These are phyloP conservation scores for Cairneyella variabilis DNA, from an alignment of 495 filamentous ascomycete species.

Conservation along the genomic window DNA sequence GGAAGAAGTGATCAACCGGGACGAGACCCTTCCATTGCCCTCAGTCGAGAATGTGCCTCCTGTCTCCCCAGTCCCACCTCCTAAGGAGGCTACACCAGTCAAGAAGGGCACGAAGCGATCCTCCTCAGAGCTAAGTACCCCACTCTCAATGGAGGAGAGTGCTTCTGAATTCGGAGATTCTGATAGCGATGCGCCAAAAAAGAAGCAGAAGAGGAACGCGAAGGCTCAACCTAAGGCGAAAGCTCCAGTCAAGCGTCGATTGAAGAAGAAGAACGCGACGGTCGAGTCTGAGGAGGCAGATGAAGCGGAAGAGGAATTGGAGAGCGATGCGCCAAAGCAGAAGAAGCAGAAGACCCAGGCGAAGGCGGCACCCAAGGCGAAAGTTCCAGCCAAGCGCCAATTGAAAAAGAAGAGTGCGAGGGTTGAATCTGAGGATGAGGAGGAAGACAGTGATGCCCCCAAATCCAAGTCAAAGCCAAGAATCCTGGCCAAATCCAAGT, in stretches of 20 bases:
- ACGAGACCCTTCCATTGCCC: constrained; percentile 13
- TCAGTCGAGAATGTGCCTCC: constrained; percentile 16
- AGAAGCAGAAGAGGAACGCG: constrained; percentile 29
- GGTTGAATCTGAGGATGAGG: background rate
- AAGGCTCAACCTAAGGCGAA: constrained; percentile 14
- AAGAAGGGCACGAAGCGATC: constrained; percentile 20
- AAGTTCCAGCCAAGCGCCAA: constrained; percentile 8
- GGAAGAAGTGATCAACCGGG: constrained; percentile 14
- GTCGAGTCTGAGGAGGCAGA: background rate
- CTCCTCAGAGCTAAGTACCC: constrained; percentile 9
- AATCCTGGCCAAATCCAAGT: constrained; percentile 4
- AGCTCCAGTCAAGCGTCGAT: constrained; percentile 7
- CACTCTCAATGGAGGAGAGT: too few relatives aligned
- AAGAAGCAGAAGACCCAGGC: constrained; percentile 29
- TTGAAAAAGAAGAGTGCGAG: constrained; percentile 7
- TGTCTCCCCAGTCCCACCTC: constrained; percentile 7
- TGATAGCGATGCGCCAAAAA: constrained; percentile 26
- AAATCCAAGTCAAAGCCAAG: constrained; percentile 25
- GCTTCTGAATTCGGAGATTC: constrained; percentile 17
- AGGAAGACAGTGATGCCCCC: constrained; percentile 19
- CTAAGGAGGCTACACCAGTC: constrained; percentile 14
- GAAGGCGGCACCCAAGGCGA: constrained; percentile 13
- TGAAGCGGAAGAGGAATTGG: constrained; percentile 1
- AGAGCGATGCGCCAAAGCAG: constrained; percentile 28
- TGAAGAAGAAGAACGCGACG: constrained; percentile 9